phyloP scores from a whole-genome alignment of 2,329 filamentous ascomycete species.

The Cryphonectria radicalis region DNA sequence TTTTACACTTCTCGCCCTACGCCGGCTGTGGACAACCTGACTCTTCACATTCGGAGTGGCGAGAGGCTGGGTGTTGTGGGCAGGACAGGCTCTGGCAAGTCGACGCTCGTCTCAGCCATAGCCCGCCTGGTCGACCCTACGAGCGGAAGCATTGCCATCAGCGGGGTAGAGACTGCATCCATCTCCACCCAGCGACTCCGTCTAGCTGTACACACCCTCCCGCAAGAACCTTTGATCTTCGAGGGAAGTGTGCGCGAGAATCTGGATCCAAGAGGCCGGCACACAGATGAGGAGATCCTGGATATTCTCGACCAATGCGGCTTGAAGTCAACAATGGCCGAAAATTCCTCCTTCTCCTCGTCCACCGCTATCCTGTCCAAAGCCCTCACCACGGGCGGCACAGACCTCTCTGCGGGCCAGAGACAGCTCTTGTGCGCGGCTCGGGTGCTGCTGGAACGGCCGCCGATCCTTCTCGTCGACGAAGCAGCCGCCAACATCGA shows the following conservation, averaged over 20 bases:
- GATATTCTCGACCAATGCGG: slow-evolving; percentile 8
- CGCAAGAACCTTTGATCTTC: slow-evolving; percentile 16
- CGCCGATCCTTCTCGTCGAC: slow-evolving; percentile 19
- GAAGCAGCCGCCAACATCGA: slow-evolving; percentile 24
- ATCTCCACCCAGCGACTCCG: slow-evolving; percentile 24
- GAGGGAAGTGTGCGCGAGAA: slow-evolving; percentile 17
- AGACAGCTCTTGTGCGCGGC: slow-evolving; percentile 39
- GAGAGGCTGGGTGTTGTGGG: slow-evolving; percentile 37
- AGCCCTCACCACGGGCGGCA: slow-evolving; percentile 20
- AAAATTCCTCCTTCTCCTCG: neutral
- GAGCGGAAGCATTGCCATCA: slow-evolving; percentile 37
- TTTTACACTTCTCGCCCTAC: slow-evolving; percentile 16
- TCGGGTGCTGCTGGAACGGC: slow-evolving; percentile 30
- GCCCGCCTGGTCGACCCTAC: slow-evolving; percentile 38
- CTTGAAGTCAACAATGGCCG: slow-evolving; percentile 7
- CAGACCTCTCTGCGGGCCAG: slow-evolving; percentile 38
- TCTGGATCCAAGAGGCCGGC: slow-evolving; percentile 26
- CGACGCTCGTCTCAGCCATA: slow-evolving; percentile 38
- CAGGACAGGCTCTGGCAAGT: slow-evolving; percentile 42
- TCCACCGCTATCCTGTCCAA: neutral
- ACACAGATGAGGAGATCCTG: slow-evolving; percentile 15
- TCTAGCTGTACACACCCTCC: slow-evolving; percentile 1
- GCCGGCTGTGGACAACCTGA: slow-evolving; percentile 14
- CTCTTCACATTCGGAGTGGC: slow-evolving; percentile 12
- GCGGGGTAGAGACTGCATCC: slow-evolving; percentile 36